A percentile compares a stretch with the other conserved stretches of the same genome.
Conservation (phyloP, 805 yeast species). For the Suhomyces prunicola region DNA sequence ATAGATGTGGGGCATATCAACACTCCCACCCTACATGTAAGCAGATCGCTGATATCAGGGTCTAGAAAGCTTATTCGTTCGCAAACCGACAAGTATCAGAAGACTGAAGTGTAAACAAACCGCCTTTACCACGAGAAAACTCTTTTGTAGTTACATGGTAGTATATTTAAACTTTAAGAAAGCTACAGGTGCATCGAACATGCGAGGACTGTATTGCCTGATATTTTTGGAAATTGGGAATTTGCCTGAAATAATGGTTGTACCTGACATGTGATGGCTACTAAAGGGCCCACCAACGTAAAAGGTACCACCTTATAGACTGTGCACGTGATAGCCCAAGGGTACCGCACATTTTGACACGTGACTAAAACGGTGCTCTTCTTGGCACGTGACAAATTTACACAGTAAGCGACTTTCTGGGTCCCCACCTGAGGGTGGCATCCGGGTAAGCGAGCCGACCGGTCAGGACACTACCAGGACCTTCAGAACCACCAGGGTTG, state of each 20-base stretch:
- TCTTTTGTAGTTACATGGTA: background rate
- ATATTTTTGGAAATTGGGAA: background rate
- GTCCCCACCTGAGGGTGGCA: background rate
- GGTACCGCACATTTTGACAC: too few relatives aligned
- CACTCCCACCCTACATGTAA: background rate
- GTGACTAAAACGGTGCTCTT: too few relatives aligned
- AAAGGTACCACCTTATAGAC: too few relatives aligned
- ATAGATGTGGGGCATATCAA: background rate
- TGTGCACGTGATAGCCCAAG: too few relatives aligned
- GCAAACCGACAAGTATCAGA: background rate
- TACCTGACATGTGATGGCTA: background rate
- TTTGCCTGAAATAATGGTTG: background rate
- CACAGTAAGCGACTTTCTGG: too few relatives aligned
- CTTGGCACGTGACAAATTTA: too few relatives aligned
- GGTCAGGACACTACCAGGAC: background rate
- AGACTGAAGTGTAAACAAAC: too few relatives aligned
- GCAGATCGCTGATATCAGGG: background rate
- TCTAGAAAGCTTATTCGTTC: background rate
- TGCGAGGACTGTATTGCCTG: background rate
- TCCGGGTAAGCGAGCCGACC: background rate
- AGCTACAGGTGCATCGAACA: background rate
- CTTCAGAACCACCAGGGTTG: conserved; percentile 15
- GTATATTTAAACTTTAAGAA: too few relatives aligned
- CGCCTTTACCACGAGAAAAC: too few relatives aligned
- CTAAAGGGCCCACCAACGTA: too few relatives aligned